A percentile compares a stretch with the other conserved stretches of the same genome.
These are phyloP conservation scores for Lodderomyces orthopsilosis DNA, from an alignment of 1,139 yeast genomes.

Conservation along the genomic window DNA sequence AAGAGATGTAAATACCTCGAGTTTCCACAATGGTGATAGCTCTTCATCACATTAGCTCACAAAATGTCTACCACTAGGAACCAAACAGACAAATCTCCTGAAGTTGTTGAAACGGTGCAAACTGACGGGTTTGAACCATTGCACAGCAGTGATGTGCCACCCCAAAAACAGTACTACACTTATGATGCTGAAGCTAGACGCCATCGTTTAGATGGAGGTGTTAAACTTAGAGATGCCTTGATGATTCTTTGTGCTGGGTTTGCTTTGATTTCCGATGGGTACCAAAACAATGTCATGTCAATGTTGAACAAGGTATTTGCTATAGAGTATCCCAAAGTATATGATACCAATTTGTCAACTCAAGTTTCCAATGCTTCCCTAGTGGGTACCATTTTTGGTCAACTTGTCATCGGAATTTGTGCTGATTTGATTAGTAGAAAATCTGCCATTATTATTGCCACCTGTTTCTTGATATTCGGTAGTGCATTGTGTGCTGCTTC, in stretches of 20 bases:
- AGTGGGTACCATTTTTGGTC: conserved; percentile 51
- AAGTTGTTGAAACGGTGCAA: conserved; percentile 9
- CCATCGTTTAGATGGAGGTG: conserved; percentile 29
- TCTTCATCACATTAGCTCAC: background rate
- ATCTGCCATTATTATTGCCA: conserved; percentile 46
- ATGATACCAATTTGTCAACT: conserved; percentile 39
- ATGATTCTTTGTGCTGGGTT: conserved; percentile 47
- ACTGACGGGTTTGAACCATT: conserved; percentile 1
- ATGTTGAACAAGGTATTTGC: conserved; percentile 43
- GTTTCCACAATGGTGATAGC: background rate
- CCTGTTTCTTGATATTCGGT: conserved; percentile 43
- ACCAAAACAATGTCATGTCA: conserved; percentile 50
- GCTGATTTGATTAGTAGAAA: conserved; percentile 49
- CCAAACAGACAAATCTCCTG: conserved; percentile 4
- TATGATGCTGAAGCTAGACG: conserved; percentile 37
- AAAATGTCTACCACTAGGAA: conserved; percentile 5
- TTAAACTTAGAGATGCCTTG: conserved; percentile 29
- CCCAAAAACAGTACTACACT: conserved; percentile 18
- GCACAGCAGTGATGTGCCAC: background rate
- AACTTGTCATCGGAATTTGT: conserved; percentile 42
- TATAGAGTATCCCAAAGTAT: conserved; percentile 28
- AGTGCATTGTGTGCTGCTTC: conserved; percentile 50
- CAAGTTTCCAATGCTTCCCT: conserved; percentile 49
- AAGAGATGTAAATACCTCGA: background rate
- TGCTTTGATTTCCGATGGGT: conserved; percentile 53